Conservation (phyloP, 176 grass and related monocot species). For the Carex kokanica region DNA sequence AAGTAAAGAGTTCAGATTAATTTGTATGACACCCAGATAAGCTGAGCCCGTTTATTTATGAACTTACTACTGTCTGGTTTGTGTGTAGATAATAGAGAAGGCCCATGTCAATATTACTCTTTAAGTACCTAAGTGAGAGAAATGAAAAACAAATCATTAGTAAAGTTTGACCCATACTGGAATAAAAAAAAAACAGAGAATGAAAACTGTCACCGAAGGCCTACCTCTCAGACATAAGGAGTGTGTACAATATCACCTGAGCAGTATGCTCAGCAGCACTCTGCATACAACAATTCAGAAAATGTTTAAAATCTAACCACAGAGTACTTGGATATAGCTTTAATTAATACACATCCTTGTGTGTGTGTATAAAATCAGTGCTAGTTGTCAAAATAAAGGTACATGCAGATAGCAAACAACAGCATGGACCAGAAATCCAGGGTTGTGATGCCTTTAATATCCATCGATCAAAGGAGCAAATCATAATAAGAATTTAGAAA, state of each 20-base stretch:
- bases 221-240: conserved; percentile 95
- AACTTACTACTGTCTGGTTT: conserved; percentile 78
- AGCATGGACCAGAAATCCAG: neutral
- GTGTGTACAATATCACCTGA: conserved; percentile 88
- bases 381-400: neutral
- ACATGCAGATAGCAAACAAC: neutral
- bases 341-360: neutral
- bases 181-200: neutral
- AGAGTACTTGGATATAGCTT: neutral
- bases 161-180: neutral
- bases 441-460: neutral
- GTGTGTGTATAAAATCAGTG: neutral
- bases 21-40: conserved; percentile 26
- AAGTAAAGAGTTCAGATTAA: conserved; percentile 12
- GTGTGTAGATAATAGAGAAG: conserved; percentile 96
- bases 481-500: neutral
- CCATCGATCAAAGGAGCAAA: neutral
- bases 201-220: neutral
- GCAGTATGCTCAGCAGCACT: conserved; percentile 74
- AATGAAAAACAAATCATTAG: conserved; percentile 14
- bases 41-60: conserved; percentile 20
- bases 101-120: conserved; percentile 68
- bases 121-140: conserved; percentile 66
- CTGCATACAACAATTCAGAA: conserved; percentile 36
- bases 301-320: conserved; percentile 1